Evolutionary conservation across 768 basidiomycete genomes (phyloP).

Genomic region (Multifurca ochricompacta): DNA sequence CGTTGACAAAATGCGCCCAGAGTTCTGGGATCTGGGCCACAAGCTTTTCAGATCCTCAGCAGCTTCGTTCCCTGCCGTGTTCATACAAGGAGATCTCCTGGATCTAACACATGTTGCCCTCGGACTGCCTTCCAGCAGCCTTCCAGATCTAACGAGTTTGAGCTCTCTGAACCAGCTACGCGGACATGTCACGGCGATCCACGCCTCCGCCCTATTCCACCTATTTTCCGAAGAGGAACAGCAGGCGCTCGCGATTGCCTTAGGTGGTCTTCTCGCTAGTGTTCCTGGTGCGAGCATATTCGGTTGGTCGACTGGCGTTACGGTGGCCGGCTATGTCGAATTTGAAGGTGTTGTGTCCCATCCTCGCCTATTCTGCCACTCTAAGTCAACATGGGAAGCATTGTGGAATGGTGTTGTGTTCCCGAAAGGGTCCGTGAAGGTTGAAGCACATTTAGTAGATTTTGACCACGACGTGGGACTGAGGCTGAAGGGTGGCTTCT

Average conservation of each 20-base stretch:
- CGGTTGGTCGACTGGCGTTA: conserved; percentile 33
- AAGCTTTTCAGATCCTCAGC: conserved; percentile 48
- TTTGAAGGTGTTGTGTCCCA: conserved; percentile 13
- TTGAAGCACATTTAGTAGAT: background rate
- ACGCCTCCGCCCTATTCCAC: conserved; percentile 43
- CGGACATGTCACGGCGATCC: conserved; percentile 41
- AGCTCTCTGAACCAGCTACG: conserved; percentile 37
- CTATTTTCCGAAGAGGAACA: conserved; percentile 39
- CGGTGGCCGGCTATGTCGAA: conserved; percentile 28
- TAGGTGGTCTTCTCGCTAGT: conserved; percentile 37
- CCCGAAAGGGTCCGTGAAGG: conserved; percentile 3
- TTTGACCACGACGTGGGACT: conserved; percentile 12
- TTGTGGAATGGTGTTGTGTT: conserved; percentile 15
- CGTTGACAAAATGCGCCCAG: conserved; percentile 26
- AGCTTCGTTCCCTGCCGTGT: conserved; percentile 44
- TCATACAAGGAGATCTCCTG: conserved; percentile 49
- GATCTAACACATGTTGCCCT: conserved; percentile 10
- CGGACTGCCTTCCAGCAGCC: background rate
- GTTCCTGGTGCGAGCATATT: conserved; percentile 41
- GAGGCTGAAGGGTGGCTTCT: conserved; percentile 2
- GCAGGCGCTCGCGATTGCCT: conserved; percentile 32
- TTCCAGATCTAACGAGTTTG: conserved; percentile 29
- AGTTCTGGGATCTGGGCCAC: conserved; percentile 56
- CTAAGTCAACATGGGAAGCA: conserved; percentile 9
- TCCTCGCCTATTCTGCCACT: conserved; percentile 10